Base-by-base conservation (phyloP, 2,329 filamentous ascomycete species). In the Fusarium tricinctum region DNA sequence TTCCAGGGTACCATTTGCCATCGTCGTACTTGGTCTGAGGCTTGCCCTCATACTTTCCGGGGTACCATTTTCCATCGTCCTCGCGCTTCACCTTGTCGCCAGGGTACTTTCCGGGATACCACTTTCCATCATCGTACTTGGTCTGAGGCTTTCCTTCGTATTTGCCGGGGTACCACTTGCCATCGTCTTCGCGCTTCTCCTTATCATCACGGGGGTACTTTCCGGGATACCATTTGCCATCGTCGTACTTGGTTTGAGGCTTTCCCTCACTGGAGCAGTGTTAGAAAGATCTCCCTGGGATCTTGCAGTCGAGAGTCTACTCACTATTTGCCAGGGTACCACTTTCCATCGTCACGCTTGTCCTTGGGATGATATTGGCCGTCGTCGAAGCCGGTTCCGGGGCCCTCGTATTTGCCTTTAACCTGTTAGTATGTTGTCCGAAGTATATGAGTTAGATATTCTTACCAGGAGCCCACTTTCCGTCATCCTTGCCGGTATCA, bases 71-170 rank as follows among this genome's bases (percentile, higher is more conserved):
- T 0, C 55, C 55, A n/a, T 58, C 47, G 1, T 58, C 50, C 4
- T 22, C 14, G 1, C 50, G 50, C 50, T 53, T 53, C 2, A 23
- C 49, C n/a, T 48, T 45, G 4, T 7, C 50, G 3, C 59, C 59
- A 8, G 55, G 63, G n/a, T 68, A 68, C 33, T 68, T 68, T 6
- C 60, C 60, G 4, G 54, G 54, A 2, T 32, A 22, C 60, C 60
- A 64, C 1, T 59, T 59, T n/a, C 57, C 53, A 9, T 59, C 43
- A 3, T 59, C 48, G 6, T 28, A 17, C 4, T 14, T 13, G 5
- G 48, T 51, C 2, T 20, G 20, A 14, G 46, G 1, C 60, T 23
- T 23, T 1, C 49, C 49, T 8, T 51, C 49, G 6, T 66, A 66
- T 15, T 66, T 63, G 3, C 58, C 58, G 6, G 63, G 63, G 32